Percentiles rank a stretch among this genome's conserved stretches.
These are phyloP conservation scores for Klebsormidium nitens DNA, from an alignment of 139 green algal genomes.

Conservation along the genomic window DNA sequence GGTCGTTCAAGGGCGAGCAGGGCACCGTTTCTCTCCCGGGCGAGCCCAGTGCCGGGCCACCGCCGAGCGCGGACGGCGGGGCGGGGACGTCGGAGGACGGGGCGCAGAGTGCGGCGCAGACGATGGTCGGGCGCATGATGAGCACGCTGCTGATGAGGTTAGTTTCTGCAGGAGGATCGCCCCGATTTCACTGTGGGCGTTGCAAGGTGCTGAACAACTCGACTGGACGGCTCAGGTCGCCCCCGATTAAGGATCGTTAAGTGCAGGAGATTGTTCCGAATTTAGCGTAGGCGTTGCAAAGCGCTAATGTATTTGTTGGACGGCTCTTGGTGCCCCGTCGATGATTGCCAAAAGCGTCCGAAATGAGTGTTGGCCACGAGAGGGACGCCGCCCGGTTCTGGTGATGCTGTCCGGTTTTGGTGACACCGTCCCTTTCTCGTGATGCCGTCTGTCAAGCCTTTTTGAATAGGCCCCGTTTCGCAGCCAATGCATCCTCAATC, in stretches of 20 bases:
- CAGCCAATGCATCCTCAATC: no score
- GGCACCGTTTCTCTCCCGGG: no score
- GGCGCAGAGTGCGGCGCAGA: neutral
- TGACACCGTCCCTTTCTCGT: no score
- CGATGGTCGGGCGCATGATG: constrained; percentile 16
- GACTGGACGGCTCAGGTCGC: neutral
- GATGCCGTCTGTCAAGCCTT: neutral
- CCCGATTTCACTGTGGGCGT: neutral
- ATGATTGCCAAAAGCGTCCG: no score
- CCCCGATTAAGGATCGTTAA: no score
- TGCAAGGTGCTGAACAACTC: neutral
- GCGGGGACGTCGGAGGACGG: neutral
- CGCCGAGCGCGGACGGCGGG: neutral
- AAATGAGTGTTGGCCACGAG: no score
- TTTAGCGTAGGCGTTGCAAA: neutral
- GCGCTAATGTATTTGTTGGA: neutral
- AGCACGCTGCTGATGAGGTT: constrained; percentile 23
- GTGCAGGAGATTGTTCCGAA: no score
- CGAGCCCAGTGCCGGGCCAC: neutral
- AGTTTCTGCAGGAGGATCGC: neutral
- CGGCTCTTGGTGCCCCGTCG: no score
- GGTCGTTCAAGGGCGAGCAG: no score
- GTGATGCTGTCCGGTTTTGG: no score
- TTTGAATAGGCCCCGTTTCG: no score
- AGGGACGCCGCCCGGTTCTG: no score